Evolutionary conservation across 176 grass and related monocot genomes (phyloP).

Genomic region (Alopecurus myosuroides): DNA sequence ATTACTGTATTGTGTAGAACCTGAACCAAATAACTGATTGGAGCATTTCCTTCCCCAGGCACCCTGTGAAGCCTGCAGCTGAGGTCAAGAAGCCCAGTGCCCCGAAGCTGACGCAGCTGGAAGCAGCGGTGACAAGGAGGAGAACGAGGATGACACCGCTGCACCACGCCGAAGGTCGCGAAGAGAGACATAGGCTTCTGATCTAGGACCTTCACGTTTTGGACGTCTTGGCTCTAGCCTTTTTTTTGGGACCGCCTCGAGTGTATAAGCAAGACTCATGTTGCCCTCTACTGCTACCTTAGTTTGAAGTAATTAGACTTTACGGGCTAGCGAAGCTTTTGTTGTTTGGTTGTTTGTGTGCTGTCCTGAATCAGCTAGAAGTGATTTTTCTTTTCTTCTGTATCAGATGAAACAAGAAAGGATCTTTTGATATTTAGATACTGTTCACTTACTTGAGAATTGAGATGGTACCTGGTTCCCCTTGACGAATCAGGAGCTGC

Average conservation of each 20-base stretch:
- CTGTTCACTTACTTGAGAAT: not conserved
- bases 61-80: constrained; percentile 27
- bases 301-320: not conserved
- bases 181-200: constrained; percentile 44
- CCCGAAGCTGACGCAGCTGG: constrained; percentile 28
- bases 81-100: constrained; percentile 8
- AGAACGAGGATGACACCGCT: constrained; percentile 41
- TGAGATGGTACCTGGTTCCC: not conserved
- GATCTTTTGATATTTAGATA: constrained; percentile 1
- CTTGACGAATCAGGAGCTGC: not conserved
- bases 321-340: not conserved
- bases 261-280: constrained; percentile 43
- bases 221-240: constrained; percentile 6
- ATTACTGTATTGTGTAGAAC: not conserved
- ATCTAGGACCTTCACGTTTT: not conserved
- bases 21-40: not conserved
- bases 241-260: constrained; percentile 17
- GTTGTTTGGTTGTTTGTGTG: constrained; percentile 23
- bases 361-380: constrained; percentile 2
- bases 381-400: not conserved
- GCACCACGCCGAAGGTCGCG: constrained; percentile 57
- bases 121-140: constrained; percentile 53
- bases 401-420: constrained; percentile 1
- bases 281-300: not conserved
- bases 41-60: constrained; percentile 24